phyloP scores from a whole-genome alignment of 2,329 filamentous ascomycete species.

The Mycosphaerella sp. region DNA sequence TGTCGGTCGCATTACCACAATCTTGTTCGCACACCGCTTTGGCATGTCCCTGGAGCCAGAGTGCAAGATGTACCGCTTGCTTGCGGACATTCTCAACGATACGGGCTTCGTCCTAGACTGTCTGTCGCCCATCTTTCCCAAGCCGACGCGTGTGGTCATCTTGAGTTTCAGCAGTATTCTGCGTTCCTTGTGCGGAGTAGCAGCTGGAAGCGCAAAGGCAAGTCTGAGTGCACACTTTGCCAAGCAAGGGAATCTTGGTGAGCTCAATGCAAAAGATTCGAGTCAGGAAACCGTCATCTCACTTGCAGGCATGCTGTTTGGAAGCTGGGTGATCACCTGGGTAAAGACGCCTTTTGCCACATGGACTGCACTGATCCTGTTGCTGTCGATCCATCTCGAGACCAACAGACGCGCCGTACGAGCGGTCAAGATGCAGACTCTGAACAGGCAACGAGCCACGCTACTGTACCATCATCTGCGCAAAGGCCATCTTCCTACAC shows the following conservation, averaged over 20 bases:
- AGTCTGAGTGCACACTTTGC: conserved; percentile 91
- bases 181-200: conserved; percentile 74
- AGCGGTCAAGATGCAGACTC: conserved; percentile 71
- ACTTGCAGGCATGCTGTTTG: conserved; percentile 77
- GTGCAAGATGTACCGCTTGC: conserved; percentile 81
- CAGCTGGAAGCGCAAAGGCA: conserved; percentile 83
- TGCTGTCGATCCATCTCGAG: conserved; percentile 70
- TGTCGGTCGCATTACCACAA: conserved; percentile 74
- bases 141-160: conserved; percentile 50
- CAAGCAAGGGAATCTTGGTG: conserved; percentile 75
- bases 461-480: conserved; percentile 60
- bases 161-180: conserved; percentile 57
- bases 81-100: conserved; percentile 86
- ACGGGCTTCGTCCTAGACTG: conserved; percentile 79
- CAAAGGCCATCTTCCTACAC: conserved; percentile 50
- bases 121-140: conserved; percentile 66
- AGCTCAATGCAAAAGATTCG: conserved; percentile 91
- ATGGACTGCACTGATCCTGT: conserved; percentile 63
- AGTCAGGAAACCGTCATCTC: conserved; percentile 94
- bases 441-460: conserved; percentile 82
- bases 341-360: conserved; percentile 67
- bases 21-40: conserved; percentile 75
- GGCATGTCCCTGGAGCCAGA: conserved; percentile 81
- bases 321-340: conserved; percentile 71
- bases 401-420: conserved; percentile 84